Conservation (phyloP, 768 basidiomycete genomes). For the Daedalea quercina region DNA sequence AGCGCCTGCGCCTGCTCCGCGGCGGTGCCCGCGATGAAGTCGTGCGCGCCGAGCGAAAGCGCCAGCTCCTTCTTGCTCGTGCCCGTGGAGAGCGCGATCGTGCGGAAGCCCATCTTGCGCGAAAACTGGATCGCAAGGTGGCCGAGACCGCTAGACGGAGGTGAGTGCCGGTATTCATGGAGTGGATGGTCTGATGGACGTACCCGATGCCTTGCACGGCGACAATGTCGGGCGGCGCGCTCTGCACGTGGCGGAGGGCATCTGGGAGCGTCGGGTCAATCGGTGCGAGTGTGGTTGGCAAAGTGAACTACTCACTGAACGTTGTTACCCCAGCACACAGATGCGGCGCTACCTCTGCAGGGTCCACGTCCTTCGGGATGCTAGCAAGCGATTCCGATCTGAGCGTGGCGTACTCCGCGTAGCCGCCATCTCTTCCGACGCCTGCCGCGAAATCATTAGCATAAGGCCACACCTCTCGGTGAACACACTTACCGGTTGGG, state of each 20-base stretch:
- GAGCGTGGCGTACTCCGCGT: slow-evolving; percentile 23
- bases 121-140: slow-evolving; percentile 30
- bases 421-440: slow-evolving; percentile 20
- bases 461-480: not conserved
- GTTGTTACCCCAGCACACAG: slow-evolving; percentile 32
- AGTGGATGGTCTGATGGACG: not conserved
- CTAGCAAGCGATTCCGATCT: slow-evolving; percentile 18
- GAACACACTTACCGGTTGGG: not conserved
- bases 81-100: slow-evolving; percentile 27
- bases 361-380: slow-evolving; percentile 20
- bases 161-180: not conserved
- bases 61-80: slow-evolving; percentile 27
- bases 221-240: slow-evolving; percentile 29
- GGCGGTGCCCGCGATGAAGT: slow-evolving; percentile 27
- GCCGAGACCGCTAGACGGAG: slow-evolving; percentile 18
- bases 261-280: slow-evolving; percentile 7
- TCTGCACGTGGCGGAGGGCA: slow-evolving; percentile 22
- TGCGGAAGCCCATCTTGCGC: slow-evolving; percentile 27
- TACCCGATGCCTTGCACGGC: slow-evolving; percentile 32
- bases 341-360: slow-evolving; percentile 23
- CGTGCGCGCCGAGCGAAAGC: slow-evolving; percentile 29
- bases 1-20: slow-evolving; percentile 22
- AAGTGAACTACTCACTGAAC: slow-evolving; percentile 38
- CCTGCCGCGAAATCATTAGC: slow-evolving; percentile 7
- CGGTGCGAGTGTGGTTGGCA: slow-evolving; percentile 52